Conservation (phyloP, 345 rosid genomes). For the Linum lewisii region DNA sequence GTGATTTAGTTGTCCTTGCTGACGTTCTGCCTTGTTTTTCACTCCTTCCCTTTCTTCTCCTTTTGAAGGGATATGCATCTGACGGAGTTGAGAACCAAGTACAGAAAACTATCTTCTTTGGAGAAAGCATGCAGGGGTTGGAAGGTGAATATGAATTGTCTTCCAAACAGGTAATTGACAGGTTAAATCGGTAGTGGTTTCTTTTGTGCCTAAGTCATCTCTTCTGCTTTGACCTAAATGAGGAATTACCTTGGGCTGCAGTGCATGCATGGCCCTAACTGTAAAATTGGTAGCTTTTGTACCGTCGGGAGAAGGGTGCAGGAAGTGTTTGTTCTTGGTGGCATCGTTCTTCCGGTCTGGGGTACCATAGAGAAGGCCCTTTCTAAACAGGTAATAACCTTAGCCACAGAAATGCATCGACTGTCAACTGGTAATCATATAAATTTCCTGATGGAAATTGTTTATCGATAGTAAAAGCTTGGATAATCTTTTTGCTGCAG, state of each 20-base stretch:
- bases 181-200: background rate
- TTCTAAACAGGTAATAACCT: constrained; percentile 62
- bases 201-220: background rate
- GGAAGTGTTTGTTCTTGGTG: constrained; percentile 92
- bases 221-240: constrained; percentile 1
- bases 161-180: constrained; percentile 64
- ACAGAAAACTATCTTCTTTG: constrained; percentile 54
- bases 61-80: constrained; percentile 76
- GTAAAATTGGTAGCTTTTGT: constrained; percentile 81
- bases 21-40: background rate
- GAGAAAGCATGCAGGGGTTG: constrained; percentile 78
- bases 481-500: constrained; percentile 25
- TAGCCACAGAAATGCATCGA: background rate
- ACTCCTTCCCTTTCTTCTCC: background rate
- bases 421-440: background rate
- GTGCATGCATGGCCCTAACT: constrained; percentile 99
- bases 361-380: constrained; percentile 96
- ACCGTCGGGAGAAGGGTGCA: constrained; percentile 94
- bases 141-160: constrained; percentile 93
- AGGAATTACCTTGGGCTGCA: constrained; percentile 27
- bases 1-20: constrained; percentile 6
- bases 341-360: constrained; percentile 96
- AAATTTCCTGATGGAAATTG: background rate
- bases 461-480: constrained; percentile 4
- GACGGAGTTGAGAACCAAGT: constrained; percentile 70